These are phyloP conservation scores for Eucalyptus polybractea DNA, from an alignment of 345 rosid species.

Conservation along the genomic window DNA sequence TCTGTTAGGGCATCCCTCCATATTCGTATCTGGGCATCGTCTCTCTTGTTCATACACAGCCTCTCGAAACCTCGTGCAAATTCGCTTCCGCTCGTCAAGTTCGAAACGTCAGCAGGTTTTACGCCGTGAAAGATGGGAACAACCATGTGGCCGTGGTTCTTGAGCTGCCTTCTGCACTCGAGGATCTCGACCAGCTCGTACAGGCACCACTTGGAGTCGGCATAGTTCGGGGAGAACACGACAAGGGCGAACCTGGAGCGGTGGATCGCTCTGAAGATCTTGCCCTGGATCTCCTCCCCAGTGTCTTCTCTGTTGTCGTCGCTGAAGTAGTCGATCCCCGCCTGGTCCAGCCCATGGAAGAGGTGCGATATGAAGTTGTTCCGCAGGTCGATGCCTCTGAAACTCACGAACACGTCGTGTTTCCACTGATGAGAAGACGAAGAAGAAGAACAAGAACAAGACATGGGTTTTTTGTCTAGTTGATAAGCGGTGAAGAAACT, in stretches of 20 bases:
- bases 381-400: not conserved
- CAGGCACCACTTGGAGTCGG: not conserved
- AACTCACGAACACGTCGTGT: not conserved
- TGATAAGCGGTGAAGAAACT: not conserved
- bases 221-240: not conserved
- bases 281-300: not conserved
- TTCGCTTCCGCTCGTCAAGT: not conserved
- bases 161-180: not conserved
- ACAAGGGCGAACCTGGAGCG: not conserved
- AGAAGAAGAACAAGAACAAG: not conserved
- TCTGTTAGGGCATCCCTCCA: not conserved
- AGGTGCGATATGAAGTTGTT: not conserved
- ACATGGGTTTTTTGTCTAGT: not conserved
- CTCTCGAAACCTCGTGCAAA: not conserved
- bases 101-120: not conserved
- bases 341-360: not conserved
- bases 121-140: not conserved
- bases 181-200: not conserved
- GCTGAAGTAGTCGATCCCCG: not conserved
- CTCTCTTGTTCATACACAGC: not conserved
- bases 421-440: not conserved
- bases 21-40: not conserved
- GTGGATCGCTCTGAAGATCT: not conserved
- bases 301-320: not conserved
- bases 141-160: not conserved